phyloP scores from a whole-genome alignment of 163 green algal species.

The Botryococcus braunii region DNA sequence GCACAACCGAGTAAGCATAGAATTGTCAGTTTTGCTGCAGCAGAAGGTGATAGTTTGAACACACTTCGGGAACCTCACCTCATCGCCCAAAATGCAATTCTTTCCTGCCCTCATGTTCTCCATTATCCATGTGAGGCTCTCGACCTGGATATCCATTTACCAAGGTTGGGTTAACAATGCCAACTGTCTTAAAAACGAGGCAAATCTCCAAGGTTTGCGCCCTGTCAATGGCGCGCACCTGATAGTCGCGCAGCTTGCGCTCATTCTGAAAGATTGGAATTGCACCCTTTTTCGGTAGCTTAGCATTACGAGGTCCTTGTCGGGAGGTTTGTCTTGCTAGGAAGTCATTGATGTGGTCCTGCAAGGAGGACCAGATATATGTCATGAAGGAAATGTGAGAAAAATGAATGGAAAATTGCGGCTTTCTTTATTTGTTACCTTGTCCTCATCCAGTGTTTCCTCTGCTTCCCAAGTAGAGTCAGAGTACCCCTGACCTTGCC shows the following conservation, averaged over 20 bases:
- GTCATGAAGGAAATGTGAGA: neutral
- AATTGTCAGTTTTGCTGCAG: neutral
- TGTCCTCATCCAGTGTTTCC: slow-evolving; percentile 19
- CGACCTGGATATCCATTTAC: slow-evolving; percentile 19
- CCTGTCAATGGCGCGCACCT: slow-evolving; percentile 27
- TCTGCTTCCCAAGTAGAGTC: slow-evolving; percentile 32
- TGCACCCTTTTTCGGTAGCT: slow-evolving; percentile 12
- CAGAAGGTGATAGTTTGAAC: no score
- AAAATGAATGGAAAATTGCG: neutral
- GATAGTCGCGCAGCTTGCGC: slow-evolving; percentile 75
- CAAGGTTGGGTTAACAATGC: neutral
- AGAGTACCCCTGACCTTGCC: slow-evolving; percentile 23
- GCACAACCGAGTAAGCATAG: neutral
- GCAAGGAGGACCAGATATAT: neutral
- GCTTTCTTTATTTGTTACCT: slow-evolving; percentile 9
- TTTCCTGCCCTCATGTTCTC: slow-evolving; percentile 42
- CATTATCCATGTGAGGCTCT: slow-evolving; percentile 66
- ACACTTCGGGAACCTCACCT: no score
- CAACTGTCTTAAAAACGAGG: neutral
- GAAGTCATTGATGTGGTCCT: slow-evolving; percentile 28
- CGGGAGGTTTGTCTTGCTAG: slow-evolving; percentile 6
- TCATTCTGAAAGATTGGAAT: slow-evolving; percentile 63
- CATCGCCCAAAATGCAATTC: slow-evolving; percentile 83
- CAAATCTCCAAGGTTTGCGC: neutral
- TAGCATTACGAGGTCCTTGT: neutral